phyloP scores from a whole-genome alignment of 768 basidiomycete genomes.

The Pleurotus giganteus region DNA sequence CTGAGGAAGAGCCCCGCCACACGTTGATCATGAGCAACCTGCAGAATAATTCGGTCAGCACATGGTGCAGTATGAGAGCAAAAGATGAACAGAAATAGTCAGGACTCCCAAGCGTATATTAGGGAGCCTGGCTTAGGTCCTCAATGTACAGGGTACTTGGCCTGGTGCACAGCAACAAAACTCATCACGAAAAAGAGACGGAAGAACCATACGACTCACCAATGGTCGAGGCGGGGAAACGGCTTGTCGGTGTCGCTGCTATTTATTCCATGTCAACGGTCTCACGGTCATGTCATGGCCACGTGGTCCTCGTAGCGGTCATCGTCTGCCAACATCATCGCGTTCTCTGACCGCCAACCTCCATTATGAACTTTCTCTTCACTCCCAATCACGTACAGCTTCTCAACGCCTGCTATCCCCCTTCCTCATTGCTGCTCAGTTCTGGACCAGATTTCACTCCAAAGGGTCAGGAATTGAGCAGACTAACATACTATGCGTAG shows the following conservation, averaged over 20 bases:
- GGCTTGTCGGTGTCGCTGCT: too few species aligned
- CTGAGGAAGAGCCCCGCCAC: too few species aligned
- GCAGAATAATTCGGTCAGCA: not conserved
- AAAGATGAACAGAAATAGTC: constrained; percentile 26
- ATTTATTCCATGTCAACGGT: too few species aligned
- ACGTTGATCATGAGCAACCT: not conserved
- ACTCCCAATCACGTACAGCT: constrained; percentile 83
- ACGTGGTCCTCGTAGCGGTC: too few species aligned
- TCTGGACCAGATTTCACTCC: constrained; percentile 77
- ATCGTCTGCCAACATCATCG: too few species aligned
- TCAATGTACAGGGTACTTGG: constrained; percentile 45
- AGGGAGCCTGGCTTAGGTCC: constrained; percentile 46
- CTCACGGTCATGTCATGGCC: too few species aligned
- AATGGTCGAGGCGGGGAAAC: too few species aligned
- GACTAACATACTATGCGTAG: constrained; percentile 80
- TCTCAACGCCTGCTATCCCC: constrained; percentile 84
- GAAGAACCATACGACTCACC: constrained; percentile 21
- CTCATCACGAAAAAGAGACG: constrained; percentile 35
- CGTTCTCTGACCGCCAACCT: not conserved
- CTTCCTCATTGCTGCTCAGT: constrained; percentile 67
- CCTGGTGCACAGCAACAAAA: constrained; percentile 56
- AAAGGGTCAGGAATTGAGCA: constrained; percentile 82
- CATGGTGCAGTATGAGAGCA: not conserved
- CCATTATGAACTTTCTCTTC: constrained; percentile 66
- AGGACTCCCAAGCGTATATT: constrained; percentile 54